Percentiles rank a stretch among this genome's conserved stretches.
phyloP scores from a whole-genome alignment of 345 rosid species.

The Adansonia digitata region DNA sequence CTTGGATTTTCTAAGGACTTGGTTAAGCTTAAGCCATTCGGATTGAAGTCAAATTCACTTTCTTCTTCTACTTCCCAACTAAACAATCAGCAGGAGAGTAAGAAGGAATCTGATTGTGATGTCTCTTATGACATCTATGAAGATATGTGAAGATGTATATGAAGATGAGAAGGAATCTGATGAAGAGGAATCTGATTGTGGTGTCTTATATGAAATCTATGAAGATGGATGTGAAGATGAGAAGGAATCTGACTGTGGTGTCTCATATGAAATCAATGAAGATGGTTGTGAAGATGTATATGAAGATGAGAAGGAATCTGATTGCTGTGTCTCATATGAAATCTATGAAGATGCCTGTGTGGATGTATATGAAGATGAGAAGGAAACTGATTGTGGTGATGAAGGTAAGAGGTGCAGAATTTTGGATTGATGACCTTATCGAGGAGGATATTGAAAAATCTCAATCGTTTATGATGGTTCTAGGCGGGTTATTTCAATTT shows the following conservation, averaged over 20 bases:
- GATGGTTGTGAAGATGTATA: too few species aligned
- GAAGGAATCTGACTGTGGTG: too few species aligned
- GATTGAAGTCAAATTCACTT: background rate
- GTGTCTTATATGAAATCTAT: too few species aligned
- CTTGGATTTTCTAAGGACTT: background rate
- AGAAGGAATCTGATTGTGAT: background rate
- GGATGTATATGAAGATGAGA: too few species aligned
- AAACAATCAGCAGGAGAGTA: background rate
- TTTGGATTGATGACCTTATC: background rate
- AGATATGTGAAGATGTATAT: background rate
- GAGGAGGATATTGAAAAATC: background rate
- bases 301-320: too few species aligned
- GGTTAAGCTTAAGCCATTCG: slow-evolving; percentile 1
- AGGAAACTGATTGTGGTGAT: too few species aligned
- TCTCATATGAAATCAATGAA: too few species aligned
- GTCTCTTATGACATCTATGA: background rate
- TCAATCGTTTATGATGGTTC: background rate
- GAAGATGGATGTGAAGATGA: too few species aligned
- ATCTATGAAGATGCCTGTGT: too few species aligned
- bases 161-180: background rate
- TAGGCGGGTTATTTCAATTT: background rate
- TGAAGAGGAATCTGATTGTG: background rate
- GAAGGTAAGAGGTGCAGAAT: slow-evolving; percentile 13
- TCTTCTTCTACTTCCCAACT: background rate
- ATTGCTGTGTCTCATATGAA: too few species aligned